These are phyloP conservation scores for Leishmania tropica DNA, from an alignment of 208 protist species.

Conservation along the genomic window DNA sequence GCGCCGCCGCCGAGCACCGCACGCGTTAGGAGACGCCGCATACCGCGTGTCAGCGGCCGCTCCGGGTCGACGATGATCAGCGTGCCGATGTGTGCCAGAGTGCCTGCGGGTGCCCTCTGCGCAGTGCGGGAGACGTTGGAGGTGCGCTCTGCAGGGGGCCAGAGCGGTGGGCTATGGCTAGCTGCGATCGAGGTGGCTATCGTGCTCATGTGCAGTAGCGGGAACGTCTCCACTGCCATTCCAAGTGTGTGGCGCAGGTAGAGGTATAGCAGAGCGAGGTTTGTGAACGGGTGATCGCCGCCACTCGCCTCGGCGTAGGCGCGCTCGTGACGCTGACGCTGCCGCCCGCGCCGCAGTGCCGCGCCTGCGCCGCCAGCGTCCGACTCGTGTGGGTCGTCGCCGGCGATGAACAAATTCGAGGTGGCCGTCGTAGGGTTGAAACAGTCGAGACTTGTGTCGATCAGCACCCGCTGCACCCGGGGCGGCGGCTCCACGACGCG, in stretches of 20 bases:
- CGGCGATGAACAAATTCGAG: constrained; percentile 81
- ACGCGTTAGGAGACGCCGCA: constrained; percentile 30
- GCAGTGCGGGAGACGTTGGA: not conserved
- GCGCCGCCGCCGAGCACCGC: constrained; percentile 19
- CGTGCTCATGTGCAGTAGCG: constrained; percentile 22
- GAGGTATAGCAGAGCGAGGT: constrained; percentile 87
- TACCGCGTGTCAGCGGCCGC: constrained; percentile 34
- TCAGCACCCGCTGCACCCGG: constrained; percentile 84
- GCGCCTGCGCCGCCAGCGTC: not conserved
- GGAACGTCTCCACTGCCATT: constrained; percentile 53
- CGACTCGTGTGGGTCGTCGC: constrained; percentile 84
- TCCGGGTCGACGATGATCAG: constrained; percentile 54
- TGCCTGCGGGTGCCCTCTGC: not conserved
- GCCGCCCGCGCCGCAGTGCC: not conserved
- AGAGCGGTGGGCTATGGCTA: not conserved
- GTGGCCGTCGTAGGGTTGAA: constrained; percentile 78
- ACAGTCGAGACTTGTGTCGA: constrained; percentile 95
- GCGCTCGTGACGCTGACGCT: not conserved
- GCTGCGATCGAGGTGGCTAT: not conserved
- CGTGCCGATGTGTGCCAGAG: constrained; percentile 33
- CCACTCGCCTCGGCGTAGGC: constrained; percentile 87
- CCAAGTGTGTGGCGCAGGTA: constrained; percentile 47
- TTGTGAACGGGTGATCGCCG: constrained; percentile 97
- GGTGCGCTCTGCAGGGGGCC: not conserved
- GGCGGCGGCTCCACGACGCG: constrained; percentile 66